phyloP scores from a whole-genome alignment of 2,329 filamentous ascomycete species.

The Parasarocladium wereldwijsianum region DNA sequence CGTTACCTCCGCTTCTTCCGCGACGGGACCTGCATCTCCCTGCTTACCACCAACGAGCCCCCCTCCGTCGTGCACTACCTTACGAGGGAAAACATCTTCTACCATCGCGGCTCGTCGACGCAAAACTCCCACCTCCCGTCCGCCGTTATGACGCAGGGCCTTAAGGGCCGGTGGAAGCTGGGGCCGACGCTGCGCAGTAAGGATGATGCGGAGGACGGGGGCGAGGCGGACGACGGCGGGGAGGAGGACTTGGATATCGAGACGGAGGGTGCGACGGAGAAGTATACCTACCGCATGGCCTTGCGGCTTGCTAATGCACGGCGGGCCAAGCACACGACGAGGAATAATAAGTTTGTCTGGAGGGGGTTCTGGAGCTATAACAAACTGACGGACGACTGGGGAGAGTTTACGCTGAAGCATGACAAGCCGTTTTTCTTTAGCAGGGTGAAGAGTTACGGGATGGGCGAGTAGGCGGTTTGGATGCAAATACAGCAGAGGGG shows the following conservation, averaged over 20 bases:
- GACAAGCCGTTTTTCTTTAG: conserved; percentile 55
- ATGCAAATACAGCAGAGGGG: too few species aligned
- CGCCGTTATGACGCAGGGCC: conserved; percentile 52
- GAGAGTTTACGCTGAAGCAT: conserved; percentile 54
- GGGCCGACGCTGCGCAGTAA: conserved; percentile 21
- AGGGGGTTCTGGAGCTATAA: conserved; percentile 88
- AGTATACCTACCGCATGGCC: conserved; percentile 85
- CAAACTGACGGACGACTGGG: conserved; percentile 78
- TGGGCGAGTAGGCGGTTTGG: conserved; percentile 29
- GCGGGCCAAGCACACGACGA: conserved; percentile 44
- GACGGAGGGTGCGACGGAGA: conserved; percentile 63
- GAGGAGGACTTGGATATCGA: conserved; percentile 68
- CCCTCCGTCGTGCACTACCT: conserved; percentile 78
- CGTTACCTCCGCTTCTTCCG: conserved; percentile 92
- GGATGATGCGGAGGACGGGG: conserved; percentile 12
- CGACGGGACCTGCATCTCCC: conserved; percentile 68
- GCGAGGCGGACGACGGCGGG: conserved; percentile 6
- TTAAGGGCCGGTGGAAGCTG: conserved; percentile 41
- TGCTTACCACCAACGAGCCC: conserved; percentile 71
- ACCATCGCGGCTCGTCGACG: conserved; percentile 19
- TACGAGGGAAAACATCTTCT: conserved; percentile 51
- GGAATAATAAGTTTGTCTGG: conserved; percentile 83
- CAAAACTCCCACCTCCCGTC: conserved; percentile 18
- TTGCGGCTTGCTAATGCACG: conserved; percentile 57
- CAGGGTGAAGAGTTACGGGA: conserved; percentile 47